These are phyloP conservation scores for Colletotrichum sp. DNA, from an alignment of 2,329 filamentous ascomycete genomes.

Conservation along the genomic window DNA sequence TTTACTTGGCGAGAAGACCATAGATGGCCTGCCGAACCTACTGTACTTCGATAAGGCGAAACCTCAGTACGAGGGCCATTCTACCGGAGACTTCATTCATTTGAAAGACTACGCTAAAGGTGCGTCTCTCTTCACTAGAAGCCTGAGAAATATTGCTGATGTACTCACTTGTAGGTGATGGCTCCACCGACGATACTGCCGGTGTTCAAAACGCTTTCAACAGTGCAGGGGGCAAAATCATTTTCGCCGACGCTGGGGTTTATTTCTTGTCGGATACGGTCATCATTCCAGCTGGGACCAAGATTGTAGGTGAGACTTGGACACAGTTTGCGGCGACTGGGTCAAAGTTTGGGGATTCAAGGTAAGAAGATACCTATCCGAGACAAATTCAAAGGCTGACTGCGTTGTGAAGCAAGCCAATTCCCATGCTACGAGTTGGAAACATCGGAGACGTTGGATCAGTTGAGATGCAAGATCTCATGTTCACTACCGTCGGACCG, in stretches of 20 bases:
- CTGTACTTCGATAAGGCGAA: constrained; percentile 55
- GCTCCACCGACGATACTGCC: not conserved
- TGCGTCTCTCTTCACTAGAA: accelerated
- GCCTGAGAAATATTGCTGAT: accelerated
- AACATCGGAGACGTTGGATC: constrained; percentile 61
- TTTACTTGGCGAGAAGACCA: not conserved
- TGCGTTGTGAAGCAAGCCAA: not conserved
- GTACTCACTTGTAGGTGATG: not conserved
- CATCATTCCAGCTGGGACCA: not conserved
- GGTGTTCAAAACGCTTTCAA: not conserved
- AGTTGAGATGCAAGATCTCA: constrained; percentile 73
- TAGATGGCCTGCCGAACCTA: not conserved
- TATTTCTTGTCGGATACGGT: not conserved
- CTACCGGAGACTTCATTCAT: constrained; percentile 21
- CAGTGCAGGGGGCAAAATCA: not conserved
- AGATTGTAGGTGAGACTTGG: not conserved
- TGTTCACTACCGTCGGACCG: constrained; percentile 69
- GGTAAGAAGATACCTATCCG: not conserved
- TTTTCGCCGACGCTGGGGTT: not conserved
- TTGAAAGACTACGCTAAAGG: not conserved
- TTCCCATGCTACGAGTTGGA: constrained; percentile 67
- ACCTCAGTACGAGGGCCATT: constrained; percentile 51
- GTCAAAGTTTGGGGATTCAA: not conserved
- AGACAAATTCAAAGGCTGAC: not conserved
- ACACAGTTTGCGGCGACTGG: not conserved